These are phyloP conservation scores for Pelargonium australe DNA, from an alignment of 441 rosid species.

Conservation along the genomic window DNA sequence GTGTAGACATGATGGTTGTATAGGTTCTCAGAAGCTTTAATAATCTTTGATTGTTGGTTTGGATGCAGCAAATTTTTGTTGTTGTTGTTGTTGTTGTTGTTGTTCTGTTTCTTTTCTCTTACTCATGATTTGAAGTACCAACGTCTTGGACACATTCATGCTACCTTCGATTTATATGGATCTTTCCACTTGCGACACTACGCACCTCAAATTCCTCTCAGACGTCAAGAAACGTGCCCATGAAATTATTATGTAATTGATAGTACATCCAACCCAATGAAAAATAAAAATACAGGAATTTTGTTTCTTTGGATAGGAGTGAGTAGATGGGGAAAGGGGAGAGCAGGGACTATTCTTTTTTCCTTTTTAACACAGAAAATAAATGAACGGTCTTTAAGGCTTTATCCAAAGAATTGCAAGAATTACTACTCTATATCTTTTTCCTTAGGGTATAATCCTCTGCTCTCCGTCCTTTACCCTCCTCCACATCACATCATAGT, in stretches of 20 bases:
- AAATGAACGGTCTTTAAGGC: no score
- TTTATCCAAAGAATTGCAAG: neutral
- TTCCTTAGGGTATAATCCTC: neutral
- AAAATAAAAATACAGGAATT: neutral
- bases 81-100: no score
- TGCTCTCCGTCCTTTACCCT: neutral
- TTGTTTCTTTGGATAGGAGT: neutral
- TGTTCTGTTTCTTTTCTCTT: neutral
- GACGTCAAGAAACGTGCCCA: neutral
- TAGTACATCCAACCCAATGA: neutral
- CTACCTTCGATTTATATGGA: neutral
- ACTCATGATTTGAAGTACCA: neutral
- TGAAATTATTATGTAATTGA: neutral
- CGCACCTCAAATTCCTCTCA: neutral
- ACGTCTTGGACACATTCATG: neutral
- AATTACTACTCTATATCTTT: neutral
- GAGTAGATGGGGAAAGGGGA: neutral
- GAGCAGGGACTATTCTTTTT: neutral
- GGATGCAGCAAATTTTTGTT: neutral
- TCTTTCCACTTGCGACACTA: neutral
- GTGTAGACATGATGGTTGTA: neutral
- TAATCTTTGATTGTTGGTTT: neutral
- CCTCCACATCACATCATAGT: neutral
- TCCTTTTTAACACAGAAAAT: neutral
- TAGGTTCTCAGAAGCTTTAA: neutral